Base-by-base conservation (phyloP, 805 yeast species). In the Scheffersomyces stipitis region DNA sequence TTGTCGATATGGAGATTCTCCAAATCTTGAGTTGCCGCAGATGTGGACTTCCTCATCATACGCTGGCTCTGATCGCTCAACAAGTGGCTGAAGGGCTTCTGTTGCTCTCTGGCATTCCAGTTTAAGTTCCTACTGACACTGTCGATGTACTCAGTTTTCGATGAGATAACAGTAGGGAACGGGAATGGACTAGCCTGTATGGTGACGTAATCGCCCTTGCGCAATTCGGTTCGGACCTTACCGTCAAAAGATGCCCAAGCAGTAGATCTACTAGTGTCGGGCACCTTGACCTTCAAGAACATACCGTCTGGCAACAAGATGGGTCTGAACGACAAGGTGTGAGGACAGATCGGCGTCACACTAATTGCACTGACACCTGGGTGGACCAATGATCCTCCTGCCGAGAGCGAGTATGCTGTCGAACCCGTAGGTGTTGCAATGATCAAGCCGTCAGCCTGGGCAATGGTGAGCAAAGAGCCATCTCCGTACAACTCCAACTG, bases 241-340 rank as follows among this genome's bases (percentile, higher is more conserved):
- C 99, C 99, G 62, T 93, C 99, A 57, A 93, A 93, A 1, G 96
- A 83, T 1, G 95, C 95, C 95, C 96, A 93, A 0, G 98, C 97
- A 0, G 96, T 86, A 4, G 93, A 80, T 35, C 99, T 67, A 29
- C 96, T 83, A 36, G 80, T 65, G 2, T 56, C 36, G 0, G 98
- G 96, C 3, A 89, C 95, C 51, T 83, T 84, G 4, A 91, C 84
- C 50, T 79, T 83, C 40, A 91, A 64, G 17, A 76, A 71, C 90
- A 90, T 87, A n/a, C 93, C 85, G 59, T 91, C 98, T 0, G 98
- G 98, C 18, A 91, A 69, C 39, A 91, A 71, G 37, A 91, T 84
- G 3, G 98, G 98, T 47, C 98, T 73, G 66, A 91, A 91, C 5
- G 96, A 86, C 31, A 91, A 71, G 0, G 97, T 88, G 56, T 91